Evolutionary conservation across 352 stramenopile species (phyloP).

Genomic region (Globisporangium splendens): DNA sequence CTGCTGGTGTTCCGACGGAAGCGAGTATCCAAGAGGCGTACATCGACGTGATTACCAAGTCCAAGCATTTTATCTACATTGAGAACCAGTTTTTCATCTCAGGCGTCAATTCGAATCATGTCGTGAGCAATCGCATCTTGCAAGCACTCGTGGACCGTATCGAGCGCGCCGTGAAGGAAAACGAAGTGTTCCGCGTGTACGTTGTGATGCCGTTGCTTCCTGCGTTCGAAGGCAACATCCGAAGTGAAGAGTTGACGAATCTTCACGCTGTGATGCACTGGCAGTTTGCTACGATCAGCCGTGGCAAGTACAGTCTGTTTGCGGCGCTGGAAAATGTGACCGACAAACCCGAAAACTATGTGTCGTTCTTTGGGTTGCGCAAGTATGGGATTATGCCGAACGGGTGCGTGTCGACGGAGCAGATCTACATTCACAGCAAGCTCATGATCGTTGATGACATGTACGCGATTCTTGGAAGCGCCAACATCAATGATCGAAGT

Average conservation of each 20-base stretch:
- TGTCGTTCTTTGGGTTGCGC: slow-evolving; percentile 81
- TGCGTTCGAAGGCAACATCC: slow-evolving; percentile 82
- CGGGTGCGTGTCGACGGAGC: slow-evolving; percentile 73
- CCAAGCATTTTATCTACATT: slow-evolving; percentile 89
- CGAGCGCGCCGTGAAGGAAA: slow-evolving; percentile 59
- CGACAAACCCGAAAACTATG: slow-evolving; percentile 64
- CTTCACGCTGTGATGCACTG: slow-evolving; percentile 88
- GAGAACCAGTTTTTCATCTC: slow-evolving; percentile 94
- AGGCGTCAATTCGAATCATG: slow-evolving; percentile 68
- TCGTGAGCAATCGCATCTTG: slow-evolving; percentile 79
- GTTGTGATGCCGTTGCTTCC: slow-evolving; percentile 84
- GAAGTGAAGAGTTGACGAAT: slow-evolving; percentile 79
- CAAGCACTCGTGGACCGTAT: slow-evolving; percentile 85
- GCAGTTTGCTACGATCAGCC: slow-evolving; percentile 86
- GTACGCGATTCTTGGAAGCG: slow-evolving; percentile 88
- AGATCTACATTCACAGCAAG: slow-evolving; percentile 94
- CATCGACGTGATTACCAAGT: slow-evolving; percentile 74
- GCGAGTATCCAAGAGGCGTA: slow-evolving; percentile 82
- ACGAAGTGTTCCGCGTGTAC: slow-evolving; percentile 79
- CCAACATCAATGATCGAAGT: slow-evolving; percentile 96
- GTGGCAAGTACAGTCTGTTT: slow-evolving; percentile 78
- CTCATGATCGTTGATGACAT: slow-evolving; percentile 89
- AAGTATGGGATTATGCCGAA: slow-evolving; percentile 84
- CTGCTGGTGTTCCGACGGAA: slow-evolving; percentile 76
- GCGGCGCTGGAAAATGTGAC: slow-evolving; percentile 60